phyloP scores from a whole-genome alignment of 371 early-diverging fungal genomes.

The Batrachochytrium dendrobatidis region DNA sequence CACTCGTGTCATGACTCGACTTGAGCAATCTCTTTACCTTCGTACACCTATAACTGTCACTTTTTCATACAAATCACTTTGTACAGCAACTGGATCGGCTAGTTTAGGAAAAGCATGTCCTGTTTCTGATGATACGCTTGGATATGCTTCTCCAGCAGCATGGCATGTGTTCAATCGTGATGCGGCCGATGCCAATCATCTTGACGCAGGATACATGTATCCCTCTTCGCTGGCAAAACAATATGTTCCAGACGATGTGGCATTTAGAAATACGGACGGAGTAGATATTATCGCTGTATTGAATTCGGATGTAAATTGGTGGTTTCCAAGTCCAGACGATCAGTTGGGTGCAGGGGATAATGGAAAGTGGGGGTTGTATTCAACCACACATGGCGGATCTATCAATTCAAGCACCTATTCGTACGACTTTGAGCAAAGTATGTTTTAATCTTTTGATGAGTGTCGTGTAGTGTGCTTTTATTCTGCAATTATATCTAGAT shows the following conservation, averaged over 20 bases:
- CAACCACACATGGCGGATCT: not conserved
- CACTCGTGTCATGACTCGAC: not conserved
- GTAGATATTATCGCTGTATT: slow-evolving; percentile 23
- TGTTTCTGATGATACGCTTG: slow-evolving; percentile 12
- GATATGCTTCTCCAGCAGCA: slow-evolving; percentile 20
- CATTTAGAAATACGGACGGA: not conserved
- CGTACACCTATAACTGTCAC: slow-evolving; percentile 8
- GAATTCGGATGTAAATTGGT: slow-evolving; percentile 34
- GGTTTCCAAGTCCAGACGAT: slow-evolving; percentile 20
- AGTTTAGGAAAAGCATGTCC: not conserved
- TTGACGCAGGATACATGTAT: slow-evolving; percentile 23
- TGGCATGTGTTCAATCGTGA: slow-evolving; percentile 12
- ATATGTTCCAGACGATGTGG: slow-evolving; percentile 18
- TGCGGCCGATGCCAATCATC: slow-evolving; percentile 8
- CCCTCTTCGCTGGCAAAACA: slow-evolving; percentile 25
- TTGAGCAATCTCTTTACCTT: slow-evolving; percentile 10
- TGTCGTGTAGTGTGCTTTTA: too few species aligned
- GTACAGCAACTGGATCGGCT: not conserved
- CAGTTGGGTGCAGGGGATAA: not conserved
- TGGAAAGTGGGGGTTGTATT: not conserved
- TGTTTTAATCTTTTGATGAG: too few species aligned
- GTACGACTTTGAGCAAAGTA: slow-evolving; percentile 45
- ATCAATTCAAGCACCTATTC: too few species aligned
- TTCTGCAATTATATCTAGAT: too few species aligned
- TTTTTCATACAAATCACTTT: slow-evolving; percentile 11